phyloP scores from a whole-genome alignment of 1,284 basidiomycete species.

The Hemileia vastatrix region DNA sequence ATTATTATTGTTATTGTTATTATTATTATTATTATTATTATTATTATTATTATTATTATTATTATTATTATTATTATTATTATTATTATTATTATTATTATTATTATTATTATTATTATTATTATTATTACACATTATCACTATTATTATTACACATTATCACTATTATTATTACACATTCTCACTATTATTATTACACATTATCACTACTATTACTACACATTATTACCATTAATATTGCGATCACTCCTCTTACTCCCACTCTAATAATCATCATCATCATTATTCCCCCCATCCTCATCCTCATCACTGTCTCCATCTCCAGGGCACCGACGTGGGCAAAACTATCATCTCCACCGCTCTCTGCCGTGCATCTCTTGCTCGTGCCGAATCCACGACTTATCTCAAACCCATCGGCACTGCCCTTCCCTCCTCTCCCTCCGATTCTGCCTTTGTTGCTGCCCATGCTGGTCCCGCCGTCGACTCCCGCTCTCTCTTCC shows the following conservation, averaged over 20 bases:
- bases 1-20: background rate
- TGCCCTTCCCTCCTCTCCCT: conserved; percentile 40
- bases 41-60: background rate
- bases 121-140: background rate
- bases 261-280: background rate
- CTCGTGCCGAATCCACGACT: conserved; percentile 50
- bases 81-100: background rate
- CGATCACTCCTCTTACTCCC: too few species aligned
- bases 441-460: conserved; percentile 4
- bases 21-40: background rate
- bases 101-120: background rate
- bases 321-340: conserved; percentile 63
- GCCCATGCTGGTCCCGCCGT: conserved; percentile 46
- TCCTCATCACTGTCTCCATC: background rate
- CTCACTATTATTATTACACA: background rate
- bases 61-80: background rate
- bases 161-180: background rate
- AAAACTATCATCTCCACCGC: conserved; percentile 82
- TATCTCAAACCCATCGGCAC: conserved; percentile 90
- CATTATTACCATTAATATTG: too few species aligned
- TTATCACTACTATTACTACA: background rate
- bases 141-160: background rate
- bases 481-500: conserved; percentile 65
- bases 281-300: background rate
- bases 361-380: conserved; percentile 59